Evolutionary conservation across 108 stramenopile species (phyloP), one percentile per base, ranked within the genome.

Genomic region (Bacterosira constricta): DNA sequence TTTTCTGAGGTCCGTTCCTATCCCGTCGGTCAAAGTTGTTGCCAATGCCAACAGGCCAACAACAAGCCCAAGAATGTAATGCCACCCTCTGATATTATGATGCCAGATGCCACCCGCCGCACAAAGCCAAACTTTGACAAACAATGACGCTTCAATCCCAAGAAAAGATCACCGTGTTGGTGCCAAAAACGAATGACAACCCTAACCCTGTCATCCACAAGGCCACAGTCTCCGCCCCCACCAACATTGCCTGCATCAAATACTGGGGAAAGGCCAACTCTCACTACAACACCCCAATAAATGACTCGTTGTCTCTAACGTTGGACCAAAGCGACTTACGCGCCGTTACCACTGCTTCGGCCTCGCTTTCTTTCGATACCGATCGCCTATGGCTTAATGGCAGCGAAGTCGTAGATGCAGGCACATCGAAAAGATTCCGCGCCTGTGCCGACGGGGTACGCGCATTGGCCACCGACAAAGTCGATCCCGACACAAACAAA

Each of bases 321-420:
- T 84, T 99, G 63, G 81, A 96, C 79, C 97, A 97, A 79, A 72
- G 63, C 27, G 97, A 98, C 70, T 66, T 99, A 44, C 83, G 86
- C 25, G 95, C 99, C 52, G 94, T 97, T 21, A 99, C 99, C 6
- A 97, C 96, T 6, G 96, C 96, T 1, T 84, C 95, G 6, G 90
- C 88, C 21, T 88, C 84, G 23, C 41, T 50, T 20, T 39, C 63
- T 39, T 97, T 98, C 65, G 57, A 56, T 15, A 58, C 70, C 44
- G 96, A 99, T 85, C 84, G 90, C 35, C 86, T 99, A 29, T 99
- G 96, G 96, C 84, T 99, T 53, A 99, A 99, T 71, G 99, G 97
- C 17, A 67, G 52, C 13, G 91, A 93, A 75, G 88, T 87, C 1
- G 80, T 66, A 23, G 83, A 64, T 61, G 79, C 89, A 18, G 15